Conservation (phyloP, 768 basidiomycete genomes). For the Cystobasidium ongulense region DNA sequence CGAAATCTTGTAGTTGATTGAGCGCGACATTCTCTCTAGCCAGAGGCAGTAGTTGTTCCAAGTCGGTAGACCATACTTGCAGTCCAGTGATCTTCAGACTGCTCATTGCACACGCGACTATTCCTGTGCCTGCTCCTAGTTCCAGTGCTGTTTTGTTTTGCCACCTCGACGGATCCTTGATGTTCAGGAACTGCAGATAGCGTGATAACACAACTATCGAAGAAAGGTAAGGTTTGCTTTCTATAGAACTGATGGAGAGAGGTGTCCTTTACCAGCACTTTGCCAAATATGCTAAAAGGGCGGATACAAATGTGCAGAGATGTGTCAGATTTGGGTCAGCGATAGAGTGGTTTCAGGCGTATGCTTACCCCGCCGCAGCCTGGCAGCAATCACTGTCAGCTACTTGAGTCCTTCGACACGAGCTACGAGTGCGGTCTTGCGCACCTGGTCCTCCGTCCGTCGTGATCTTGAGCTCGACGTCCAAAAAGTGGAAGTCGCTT, state of each 20-base stretch:
- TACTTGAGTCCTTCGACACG: background rate
- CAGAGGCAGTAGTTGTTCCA: constrained; percentile 22
- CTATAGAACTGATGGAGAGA: no score
- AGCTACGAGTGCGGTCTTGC: background rate
- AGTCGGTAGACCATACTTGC: constrained; percentile 19
- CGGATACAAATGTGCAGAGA: background rate
- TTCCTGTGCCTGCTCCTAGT: constrained; percentile 25
- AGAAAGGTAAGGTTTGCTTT: background rate
- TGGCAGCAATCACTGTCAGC: background rate
- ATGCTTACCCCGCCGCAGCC: constrained; percentile 26
- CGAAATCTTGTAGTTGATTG: background rate
- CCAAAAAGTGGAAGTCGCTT: constrained; percentile 20
- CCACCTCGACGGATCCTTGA: background rate
- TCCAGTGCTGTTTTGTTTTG: constrained; percentile 25
- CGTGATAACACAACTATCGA: constrained; percentile 14
- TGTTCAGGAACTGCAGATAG: background rate
- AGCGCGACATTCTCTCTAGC: constrained; percentile 15
- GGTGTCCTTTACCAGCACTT: background rate
- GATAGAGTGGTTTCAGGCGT: background rate
- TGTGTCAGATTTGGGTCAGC: background rate
- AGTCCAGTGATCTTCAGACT: background rate
- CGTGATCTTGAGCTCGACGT: background rate
- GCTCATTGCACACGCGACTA: constrained; percentile 11
- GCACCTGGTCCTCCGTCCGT: constrained; percentile 26
- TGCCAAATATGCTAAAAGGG: constrained; percentile 19